Percentiles rank a stretch among this genome's conserved stretches.
phyloP scores from a whole-genome alignment of 2,329 filamentous ascomycete genomes.

The Phialocephala sp. region DNA sequence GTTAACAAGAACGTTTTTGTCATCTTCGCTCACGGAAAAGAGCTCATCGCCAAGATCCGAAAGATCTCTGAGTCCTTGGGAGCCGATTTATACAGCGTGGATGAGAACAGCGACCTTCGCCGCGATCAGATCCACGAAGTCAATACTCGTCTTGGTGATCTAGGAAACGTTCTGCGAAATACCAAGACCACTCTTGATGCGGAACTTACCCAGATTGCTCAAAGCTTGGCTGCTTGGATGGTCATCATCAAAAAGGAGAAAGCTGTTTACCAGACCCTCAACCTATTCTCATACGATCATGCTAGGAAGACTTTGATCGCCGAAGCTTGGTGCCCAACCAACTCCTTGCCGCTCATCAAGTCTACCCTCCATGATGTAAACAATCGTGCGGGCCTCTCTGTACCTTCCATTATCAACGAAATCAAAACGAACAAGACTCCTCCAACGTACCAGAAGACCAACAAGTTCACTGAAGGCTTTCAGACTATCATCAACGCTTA shows the following conservation, averaged over 20 bases:
- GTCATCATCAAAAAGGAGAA: constrained; percentile 98
- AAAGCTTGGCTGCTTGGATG: constrained; percentile 95
- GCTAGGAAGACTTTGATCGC: constrained; percentile 95
- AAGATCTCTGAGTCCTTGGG: constrained; percentile 98
- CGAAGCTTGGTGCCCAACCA: constrained; percentile 96
- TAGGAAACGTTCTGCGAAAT: constrained; percentile 90
- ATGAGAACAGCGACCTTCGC: constrained; percentile 95
- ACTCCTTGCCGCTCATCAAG: constrained; percentile 86
- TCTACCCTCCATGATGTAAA: constrained; percentile 96
- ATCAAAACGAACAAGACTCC: constrained; percentile 97
- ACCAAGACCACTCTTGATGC: constrained; percentile 93
- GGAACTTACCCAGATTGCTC: constrained; percentile 91
- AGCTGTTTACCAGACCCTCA: constrained; percentile 93
- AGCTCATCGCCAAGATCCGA: constrained; percentile 97
- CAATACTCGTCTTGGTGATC: constrained; percentile 88
- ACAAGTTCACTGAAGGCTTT: constrained; percentile 97
- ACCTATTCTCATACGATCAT: constrained; percentile 95
- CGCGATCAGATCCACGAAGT: constrained; percentile 97
- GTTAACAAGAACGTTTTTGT: constrained; percentile 98
- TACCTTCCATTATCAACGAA: constrained; percentile 98
- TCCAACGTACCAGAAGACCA: constrained; percentile 96
- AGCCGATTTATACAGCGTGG: constrained; percentile 93
- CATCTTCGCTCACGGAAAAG: constrained; percentile 98
- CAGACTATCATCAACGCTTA: constrained; percentile 99
- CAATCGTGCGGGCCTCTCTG: constrained; percentile 92